These are phyloP conservation scores for Heliamphora exappendiculata DNA, from an alignment of 148 eudicot species.

Conservation along the genomic window DNA sequence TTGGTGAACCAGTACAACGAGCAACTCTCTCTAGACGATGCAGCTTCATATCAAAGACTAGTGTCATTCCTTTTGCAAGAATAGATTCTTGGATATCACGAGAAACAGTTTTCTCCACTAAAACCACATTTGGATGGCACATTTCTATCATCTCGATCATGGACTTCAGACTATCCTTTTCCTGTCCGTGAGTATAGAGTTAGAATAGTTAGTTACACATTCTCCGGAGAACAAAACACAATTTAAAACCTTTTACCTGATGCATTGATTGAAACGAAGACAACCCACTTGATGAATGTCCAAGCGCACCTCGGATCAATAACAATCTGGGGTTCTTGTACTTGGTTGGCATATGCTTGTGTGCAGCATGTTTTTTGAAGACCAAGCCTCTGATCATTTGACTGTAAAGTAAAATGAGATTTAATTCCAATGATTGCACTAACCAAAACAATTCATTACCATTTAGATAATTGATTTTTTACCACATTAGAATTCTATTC, in stretches of 20 bases:
- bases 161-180: constrained; percentile 33
- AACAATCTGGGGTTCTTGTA: constrained; percentile 65
- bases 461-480: neutral
- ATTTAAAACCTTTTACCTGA: constrained; percentile 36
- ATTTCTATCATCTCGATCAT: constrained; percentile 48
- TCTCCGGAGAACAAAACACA: neutral
- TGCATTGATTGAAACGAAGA: constrained; percentile 75
- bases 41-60: constrained; percentile 89
- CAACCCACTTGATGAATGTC: constrained; percentile 57
- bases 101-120: constrained; percentile 87
- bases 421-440: neutral
- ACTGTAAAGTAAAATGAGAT: constrained; percentile 33
- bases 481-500: neutral
- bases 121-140: constrained; percentile 67
- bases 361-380: constrained; percentile 96
- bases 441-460: neutral
- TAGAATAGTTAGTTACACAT: constrained; percentile 8
- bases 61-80: constrained; percentile 65
- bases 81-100: constrained; percentile 68
- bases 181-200: constrained; percentile 31
- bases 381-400: constrained; percentile 73
- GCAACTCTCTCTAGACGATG: constrained; percentile 89
- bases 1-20: constrained; percentile 76
- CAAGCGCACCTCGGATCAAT: constrained; percentile 72
- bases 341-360: constrained; percentile 86